Base-by-base conservation (phyloP, 2,329 filamentous ascomycete species). In the Lachnellula hyalina region DNA sequence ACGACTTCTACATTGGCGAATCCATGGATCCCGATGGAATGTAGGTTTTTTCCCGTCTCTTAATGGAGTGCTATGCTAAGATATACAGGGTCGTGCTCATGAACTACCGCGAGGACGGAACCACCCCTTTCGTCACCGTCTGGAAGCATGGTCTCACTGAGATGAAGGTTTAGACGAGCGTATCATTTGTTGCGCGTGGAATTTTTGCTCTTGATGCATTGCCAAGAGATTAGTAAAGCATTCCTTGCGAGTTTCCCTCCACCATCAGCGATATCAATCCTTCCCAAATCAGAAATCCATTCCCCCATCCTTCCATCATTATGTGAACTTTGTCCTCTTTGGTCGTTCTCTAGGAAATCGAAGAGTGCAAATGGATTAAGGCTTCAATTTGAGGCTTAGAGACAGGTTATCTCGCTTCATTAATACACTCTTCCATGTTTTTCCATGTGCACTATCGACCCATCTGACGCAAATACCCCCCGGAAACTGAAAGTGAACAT, bases 101-200 rank as follows among this genome's bases (percentile, higher is more conserved):
- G 72, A 95, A 96, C 83, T 99, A 96, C 84, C 93, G 94, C 68
- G 92, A 96, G 74, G 94, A 97, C 68, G 94, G 94, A 74, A 74
- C 87, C 65, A 97, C 93, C 53, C 94, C 94, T 58, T 99, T 82
- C 72, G 80, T 96, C 68, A 88, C 84, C 65, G 77, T 95, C 78
- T 97, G 92, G 93, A 96, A 97, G 85, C 88, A 96, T 78, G 94
- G 93, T 71, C 76, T 97, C 63, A 79, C 77, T 67, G 86, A 87
- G 79, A 85, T 84, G 81, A 97, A 99, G 89, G 91, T 97, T 67
- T 99, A 93, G 80, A 45, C 40, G 35, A 35, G 4, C 25, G n/a
- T 23, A 9, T 49, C 49, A 28, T 19, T 49, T 55, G 15, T 32
- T 47, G 38, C 49, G 38, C 47, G 41, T 50, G 36, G 32, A 35